Percentiles rank a stretch among this genome's conserved stretches.
Conservation (phyloP, 23 red algal species). For the Rhodosorus marinus region DNA sequence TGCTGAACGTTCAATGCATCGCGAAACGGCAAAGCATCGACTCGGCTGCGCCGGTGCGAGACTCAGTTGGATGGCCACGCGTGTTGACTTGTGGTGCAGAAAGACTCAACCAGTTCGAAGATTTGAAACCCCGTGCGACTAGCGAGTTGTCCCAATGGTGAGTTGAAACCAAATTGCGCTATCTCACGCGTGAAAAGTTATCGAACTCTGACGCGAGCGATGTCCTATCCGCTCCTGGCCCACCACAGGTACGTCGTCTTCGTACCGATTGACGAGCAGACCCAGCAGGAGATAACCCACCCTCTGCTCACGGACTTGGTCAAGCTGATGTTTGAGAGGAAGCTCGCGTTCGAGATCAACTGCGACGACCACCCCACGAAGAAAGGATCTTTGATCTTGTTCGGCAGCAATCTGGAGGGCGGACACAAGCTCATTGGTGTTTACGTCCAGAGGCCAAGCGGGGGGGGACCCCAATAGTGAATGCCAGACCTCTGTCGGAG, state of each 20-base stretch:
- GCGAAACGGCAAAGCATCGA: conserved; percentile 3
- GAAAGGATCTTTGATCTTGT: too few relatives aligned
- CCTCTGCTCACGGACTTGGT: conserved; percentile 10
- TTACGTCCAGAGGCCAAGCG: too few relatives aligned
- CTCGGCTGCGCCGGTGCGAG: not conserved
- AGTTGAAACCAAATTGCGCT: conserved; percentile 10
- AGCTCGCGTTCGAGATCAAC: conserved; percentile 22
- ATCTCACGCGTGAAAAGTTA: not conserved
- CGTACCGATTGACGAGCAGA: too few relatives aligned
- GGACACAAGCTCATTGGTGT: too few relatives aligned
- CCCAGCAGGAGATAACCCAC: conserved; percentile 3
- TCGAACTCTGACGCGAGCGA: not conserved
- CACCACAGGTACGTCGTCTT: too few relatives aligned
- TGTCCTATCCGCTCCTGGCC: too few relatives aligned
- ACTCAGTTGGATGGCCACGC: conserved; percentile 20
- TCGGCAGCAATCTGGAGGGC: too few relatives aligned
- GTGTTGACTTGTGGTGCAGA: conserved; percentile 10
- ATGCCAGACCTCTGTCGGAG: too few relatives aligned
- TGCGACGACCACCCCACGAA: too few relatives aligned
- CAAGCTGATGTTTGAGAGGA: conserved; percentile 10
- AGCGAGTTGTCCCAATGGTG: conserved; percentile 26
- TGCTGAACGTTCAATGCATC: conserved; percentile 16
- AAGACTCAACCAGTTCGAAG: conserved; percentile 12
- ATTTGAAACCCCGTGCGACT: conserved; percentile 1
- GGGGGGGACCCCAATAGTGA: too few relatives aligned